Conservation (phyloP, 176 grass and related monocot species). For the Triticum aestivum region IWGSC_CS_RefSeq_v2.1 NC_057799.1:540641172-540641671, state of each 20-base stretch:
- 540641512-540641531: conserved; percentile 13
- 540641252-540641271: background rate
- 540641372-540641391: background rate
- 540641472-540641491: conserved; percentile 20
- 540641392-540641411: conserved; percentile 18
- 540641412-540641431: conserved; percentile 19
- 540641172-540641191: background rate
- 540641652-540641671: background rate
- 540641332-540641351: conserved; percentile 15
- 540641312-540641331: conserved; percentile 26
- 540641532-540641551: conserved; percentile 16
- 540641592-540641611: conserved; percentile 20
- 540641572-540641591: conserved; percentile 9
- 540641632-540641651: conserved; percentile 20
- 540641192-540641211: conserved; percentile 9
- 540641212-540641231: conserved; percentile 17
- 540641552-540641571: conserved; percentile 20
- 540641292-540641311: conserved; percentile 14
- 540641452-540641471: conserved; percentile 16
- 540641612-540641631: conserved; percentile 7
- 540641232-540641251: conserved; percentile 22
- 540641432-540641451: conserved; percentile 14
- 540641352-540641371: background rate
- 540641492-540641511: conserved; percentile 18
- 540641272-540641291: conserved; percentile 17